These are phyloP conservation scores for Aspergillus nomiae DNA, from an alignment of 2,329 filamentous ascomycete genomes.

Conservation along the genomic window DNA sequence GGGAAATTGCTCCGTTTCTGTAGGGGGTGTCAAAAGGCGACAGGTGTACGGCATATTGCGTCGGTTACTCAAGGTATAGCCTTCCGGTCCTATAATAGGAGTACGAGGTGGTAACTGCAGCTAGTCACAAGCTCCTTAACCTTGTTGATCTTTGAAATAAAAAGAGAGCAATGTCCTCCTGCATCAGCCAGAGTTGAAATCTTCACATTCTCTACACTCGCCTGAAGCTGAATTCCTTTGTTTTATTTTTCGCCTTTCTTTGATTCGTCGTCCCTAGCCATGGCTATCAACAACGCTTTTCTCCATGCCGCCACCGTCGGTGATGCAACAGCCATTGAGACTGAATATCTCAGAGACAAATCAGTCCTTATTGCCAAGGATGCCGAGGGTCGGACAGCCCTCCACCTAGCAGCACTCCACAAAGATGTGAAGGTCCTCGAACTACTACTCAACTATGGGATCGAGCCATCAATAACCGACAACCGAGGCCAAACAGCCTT, in stretches of 20 bases:
- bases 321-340: slow-evolving; percentile 1
- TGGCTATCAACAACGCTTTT: not conserved
- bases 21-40: not conserved
- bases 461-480: not conserved
- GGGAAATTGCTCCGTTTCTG: not conserved
- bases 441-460: slow-evolving; percentile 5
- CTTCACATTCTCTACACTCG: not conserved
- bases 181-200: not conserved
- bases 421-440: slow-evolving; percentile 1
- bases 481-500: slow-evolving; percentile 9
- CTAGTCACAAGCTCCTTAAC: not conserved
- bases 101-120: not conserved
- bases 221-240: not conserved
- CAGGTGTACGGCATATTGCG: too few relatives aligned
- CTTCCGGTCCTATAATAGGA: not conserved
- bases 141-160: not conserved
- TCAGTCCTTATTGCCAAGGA: slow-evolving; percentile 6
- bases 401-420: slow-evolving; percentile 12
- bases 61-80: not conserved
- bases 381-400: slow-evolving; percentile 9
- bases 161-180: not conserved
- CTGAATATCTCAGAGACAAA: not conserved
- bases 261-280: not conserved
- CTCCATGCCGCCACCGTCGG: slow-evolving; percentile 11
- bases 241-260: not conserved